Evolutionary conservation across 2,329 filamentous ascomycete species (phyloP), one percentile per base, ranked within the genome.

Genomic region (Plenodomus lindquistii): DNA sequence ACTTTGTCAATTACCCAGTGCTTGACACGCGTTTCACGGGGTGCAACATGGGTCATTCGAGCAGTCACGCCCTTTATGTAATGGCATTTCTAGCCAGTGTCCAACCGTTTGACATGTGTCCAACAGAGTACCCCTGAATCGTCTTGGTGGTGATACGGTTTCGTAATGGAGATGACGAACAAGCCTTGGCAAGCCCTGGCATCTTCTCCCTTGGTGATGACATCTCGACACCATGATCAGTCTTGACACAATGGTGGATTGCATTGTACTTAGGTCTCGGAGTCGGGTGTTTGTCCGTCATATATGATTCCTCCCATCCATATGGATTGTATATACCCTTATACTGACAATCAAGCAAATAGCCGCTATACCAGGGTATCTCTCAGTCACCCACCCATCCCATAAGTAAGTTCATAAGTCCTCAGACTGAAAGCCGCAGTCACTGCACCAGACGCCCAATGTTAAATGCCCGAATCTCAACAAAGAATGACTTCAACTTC

Each of bases 141-240:
- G 17, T 42, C 24, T 48, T 24, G 27, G 38, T 37, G 40, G 57
- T 55, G 38, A 51, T 50, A 60, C 57, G 40, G 37, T 22, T 39
- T 45, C 37, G 42, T 40, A 27, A 38, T 22, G 47, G n/a, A 43
- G 44, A 52, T 46, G 41, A 50, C 29, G 27, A 40, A 39, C 43
- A 48, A 52, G 41, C 47, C 45, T 49, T 49, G 42, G 40, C 42
- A 13, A 35, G 40, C 15, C 40, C 50, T 52, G 27, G 44, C 39
- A 20, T 17, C 43, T 21, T 31, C 27, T 50, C 53, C 46, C 44
- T 50, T 48, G 42, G 15, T 24, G 15, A 20, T n/a, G n/a, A 17
- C 22, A 4, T 41, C 39, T 6, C 5, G 19, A 20, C 17, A 4
- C 19, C 27, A n/a, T n/a, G 36, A 22, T n/a, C 40, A 37, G 22